A percentile compares a stretch with the other conserved stretches of the same genome.
Evolutionary conservation across 257 asterid genomes (phyloP).

Genomic region (Haberlea rhodopensis): DNA sequence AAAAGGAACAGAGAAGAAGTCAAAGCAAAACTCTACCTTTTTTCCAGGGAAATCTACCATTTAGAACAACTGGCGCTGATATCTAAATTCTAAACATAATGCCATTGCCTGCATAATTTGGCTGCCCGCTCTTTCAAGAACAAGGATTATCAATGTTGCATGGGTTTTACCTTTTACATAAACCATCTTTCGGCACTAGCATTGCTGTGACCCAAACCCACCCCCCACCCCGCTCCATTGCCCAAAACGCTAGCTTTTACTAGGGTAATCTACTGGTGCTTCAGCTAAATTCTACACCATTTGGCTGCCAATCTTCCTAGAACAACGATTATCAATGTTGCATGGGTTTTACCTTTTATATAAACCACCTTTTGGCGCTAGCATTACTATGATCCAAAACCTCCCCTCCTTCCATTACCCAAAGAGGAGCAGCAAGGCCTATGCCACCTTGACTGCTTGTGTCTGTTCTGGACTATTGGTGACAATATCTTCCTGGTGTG

Average conservation of each 20-base stretch:
- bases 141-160: neutral
- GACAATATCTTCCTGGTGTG: neutral
- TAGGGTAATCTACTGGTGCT: neutral
- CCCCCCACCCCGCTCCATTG: too few relatives aligned
- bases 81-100: neutral
- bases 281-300: neutral
- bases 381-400: neutral
- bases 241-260: neutral
- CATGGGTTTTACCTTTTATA: neutral
- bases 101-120: neutral
- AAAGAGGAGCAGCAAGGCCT: neutral
- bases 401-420: neutral
- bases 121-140: neutral
- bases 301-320: neutral
- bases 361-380: neutral
- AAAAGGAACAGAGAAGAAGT: neutral
- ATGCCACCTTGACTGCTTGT: too few relatives aligned
- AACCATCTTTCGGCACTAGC: neutral
- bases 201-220: too few relatives aligned
- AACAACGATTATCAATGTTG: too few relatives aligned
- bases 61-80: neutral
- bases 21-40: neutral
- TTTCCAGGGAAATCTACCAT: neutral
- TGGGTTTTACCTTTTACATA: neutral
- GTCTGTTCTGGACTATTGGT: neutral